Percentiles rank a stretch among this genome's conserved stretches.
Evolutionary conservation across 768 basidiomycete genomes (phyloP).

Genomic region (Trametes elegans): DNA sequence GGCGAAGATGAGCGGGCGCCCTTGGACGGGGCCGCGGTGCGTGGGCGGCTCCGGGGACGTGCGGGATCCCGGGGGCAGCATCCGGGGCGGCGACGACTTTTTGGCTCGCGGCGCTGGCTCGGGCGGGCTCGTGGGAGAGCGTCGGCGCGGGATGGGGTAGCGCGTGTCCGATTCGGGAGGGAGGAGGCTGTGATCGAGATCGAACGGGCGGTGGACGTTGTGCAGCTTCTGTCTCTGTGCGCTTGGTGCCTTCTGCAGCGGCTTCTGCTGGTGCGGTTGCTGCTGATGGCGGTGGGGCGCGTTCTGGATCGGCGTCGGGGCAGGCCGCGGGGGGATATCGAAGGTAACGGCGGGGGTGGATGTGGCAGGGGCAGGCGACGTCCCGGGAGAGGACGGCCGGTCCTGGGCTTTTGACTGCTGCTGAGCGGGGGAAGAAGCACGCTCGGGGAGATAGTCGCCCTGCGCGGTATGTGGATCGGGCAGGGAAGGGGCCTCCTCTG

Average conservation of each 20-base stretch:
- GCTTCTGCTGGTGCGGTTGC: not conserved
- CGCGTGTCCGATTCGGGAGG: slow-evolving; percentile 17
- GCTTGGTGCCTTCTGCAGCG: not conserved
- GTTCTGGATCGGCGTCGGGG: not conserved
- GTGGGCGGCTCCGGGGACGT: not conserved
- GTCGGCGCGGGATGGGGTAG: slow-evolving; percentile 15
- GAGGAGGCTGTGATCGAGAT: slow-evolving; percentile 17
- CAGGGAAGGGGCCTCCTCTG: not conserved
- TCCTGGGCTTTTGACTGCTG: not conserved
- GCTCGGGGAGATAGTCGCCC: not conserved
- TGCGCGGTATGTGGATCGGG: not conserved
- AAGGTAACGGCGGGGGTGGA: not conserved
- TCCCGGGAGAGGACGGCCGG: too few species aligned
- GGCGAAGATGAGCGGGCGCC: slow-evolving; percentile 63
- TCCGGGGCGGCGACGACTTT: not conserved
- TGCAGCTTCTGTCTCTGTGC: slow-evolving; percentile 1
- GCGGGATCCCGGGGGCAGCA: not conserved
- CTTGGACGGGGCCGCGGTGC: slow-evolving; percentile 29
- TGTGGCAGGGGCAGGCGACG: too few species aligned
- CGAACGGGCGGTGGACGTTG: slow-evolving; percentile 3
- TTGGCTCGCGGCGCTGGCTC: not conserved
- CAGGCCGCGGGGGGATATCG: not conserved
- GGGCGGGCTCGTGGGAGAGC: slow-evolving; percentile 9
- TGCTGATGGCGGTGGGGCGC: not conserved
- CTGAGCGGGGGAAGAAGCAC: not conserved